A percentile compares a stretch with the other conserved stretches of the same genome.
These are phyloP conservation scores for Yarrowia deformans DNA, from an alignment of 805 yeast genomes.

Conservation along the genomic window DNA sequence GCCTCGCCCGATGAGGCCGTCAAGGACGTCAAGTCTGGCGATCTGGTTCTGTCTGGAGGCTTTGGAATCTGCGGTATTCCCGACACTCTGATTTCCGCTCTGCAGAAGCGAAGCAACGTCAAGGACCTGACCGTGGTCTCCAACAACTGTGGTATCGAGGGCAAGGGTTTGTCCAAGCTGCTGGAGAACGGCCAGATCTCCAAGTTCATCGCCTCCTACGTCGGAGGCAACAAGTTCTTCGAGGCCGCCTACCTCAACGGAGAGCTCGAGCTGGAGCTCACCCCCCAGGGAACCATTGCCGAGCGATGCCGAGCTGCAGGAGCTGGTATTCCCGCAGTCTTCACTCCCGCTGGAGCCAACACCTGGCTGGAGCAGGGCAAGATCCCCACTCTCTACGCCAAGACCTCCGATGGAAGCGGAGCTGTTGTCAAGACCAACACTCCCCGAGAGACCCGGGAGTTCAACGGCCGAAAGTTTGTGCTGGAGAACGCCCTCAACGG, in stretches of 20 bases:
- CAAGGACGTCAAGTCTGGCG: slow-evolving; percentile 45
- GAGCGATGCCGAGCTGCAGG: slow-evolving; percentile 59
- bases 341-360: slow-evolving; percentile 59
- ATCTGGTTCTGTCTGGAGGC: slow-evolving; percentile 57
- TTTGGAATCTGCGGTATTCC: slow-evolving; percentile 60
- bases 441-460: slow-evolving; percentile 56
- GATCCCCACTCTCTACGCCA: slow-evolving; percentile 55
- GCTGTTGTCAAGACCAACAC: slow-evolving; percentile 51
- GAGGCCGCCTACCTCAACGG: slow-evolving; percentile 55
- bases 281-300: slow-evolving; percentile 62
- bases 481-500: slow-evolving; percentile 56
- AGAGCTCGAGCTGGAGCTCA: slow-evolving; percentile 56
- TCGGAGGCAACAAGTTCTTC: slow-evolving; percentile 56
- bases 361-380: slow-evolving; percentile 61
- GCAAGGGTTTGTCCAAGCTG: slow-evolving; percentile 55
- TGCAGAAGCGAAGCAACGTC: slow-evolving; percentile 50
- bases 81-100: slow-evolving; percentile 54
- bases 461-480: slow-evolving; percentile 55
- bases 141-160: slow-evolving; percentile 59
- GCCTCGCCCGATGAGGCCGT: slow-evolving; percentile 36
- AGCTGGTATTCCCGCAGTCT: slow-evolving; percentile 60
- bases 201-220: slow-evolving; percentile 57
- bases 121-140: slow-evolving; percentile 53
- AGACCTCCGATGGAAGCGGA: slow-evolving; percentile 42
- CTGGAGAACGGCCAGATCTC: slow-evolving; percentile 55